A percentile compares a stretch with the other conserved stretches of the same genome.
Conservation (phyloP, 768 basidiomycete genomes). For the Mycena haematopus region DNA sequence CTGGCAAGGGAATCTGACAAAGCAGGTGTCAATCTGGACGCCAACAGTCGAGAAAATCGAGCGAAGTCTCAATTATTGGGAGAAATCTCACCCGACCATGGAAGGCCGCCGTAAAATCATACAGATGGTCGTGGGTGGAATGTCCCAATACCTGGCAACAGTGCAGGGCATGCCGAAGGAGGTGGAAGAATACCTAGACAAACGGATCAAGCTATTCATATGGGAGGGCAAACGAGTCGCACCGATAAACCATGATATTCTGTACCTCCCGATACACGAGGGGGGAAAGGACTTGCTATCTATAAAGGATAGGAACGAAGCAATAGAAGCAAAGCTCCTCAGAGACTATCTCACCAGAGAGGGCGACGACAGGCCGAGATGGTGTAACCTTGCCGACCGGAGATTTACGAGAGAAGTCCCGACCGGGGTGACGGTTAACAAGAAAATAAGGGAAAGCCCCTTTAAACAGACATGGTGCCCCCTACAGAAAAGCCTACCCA, state of each 20-base stretch:
- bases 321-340: constrained; percentile 33
- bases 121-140: constrained; percentile 28
- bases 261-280: constrained; percentile 18
- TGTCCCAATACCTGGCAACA: constrained; percentile 39
- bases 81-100: constrained; percentile 23
- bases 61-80: constrained; percentile 18
- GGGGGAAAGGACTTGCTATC: constrained; percentile 39
- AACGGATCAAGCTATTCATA: constrained; percentile 30
- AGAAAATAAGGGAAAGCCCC: no score
- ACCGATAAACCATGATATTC: constrained; percentile 20
- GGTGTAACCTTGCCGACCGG: constrained; percentile 38
- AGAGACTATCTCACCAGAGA: constrained; percentile 32
- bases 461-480: background rate
- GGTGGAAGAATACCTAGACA: constrained; percentile 23
- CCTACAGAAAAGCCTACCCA: background rate
- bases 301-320: constrained; percentile 35
- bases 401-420: no score
- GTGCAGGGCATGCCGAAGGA: constrained; percentile 40
- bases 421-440: no score
- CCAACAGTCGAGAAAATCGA: constrained; percentile 33
- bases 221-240: constrained; percentile 17
- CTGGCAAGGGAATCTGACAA: constrained; percentile 35
- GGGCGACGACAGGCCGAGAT: constrained; percentile 31
- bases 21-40: constrained; percentile 26
- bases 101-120: constrained; percentile 31